phyloP scores from a whole-genome alignment of 2,329 filamentous ascomycete species.

The Calycina herbarum region DNA sequence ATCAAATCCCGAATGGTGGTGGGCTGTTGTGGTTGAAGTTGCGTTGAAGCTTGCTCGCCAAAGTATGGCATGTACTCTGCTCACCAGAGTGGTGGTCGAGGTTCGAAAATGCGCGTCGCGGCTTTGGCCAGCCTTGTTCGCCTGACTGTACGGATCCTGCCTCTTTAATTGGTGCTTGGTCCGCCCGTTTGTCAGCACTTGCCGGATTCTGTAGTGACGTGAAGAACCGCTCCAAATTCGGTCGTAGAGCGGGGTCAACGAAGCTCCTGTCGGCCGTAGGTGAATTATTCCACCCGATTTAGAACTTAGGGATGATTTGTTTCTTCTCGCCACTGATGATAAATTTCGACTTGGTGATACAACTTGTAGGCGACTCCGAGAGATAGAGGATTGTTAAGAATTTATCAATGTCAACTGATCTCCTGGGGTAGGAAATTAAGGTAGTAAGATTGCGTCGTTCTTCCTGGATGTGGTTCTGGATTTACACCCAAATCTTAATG shows the following conservation, averaged over 20 bases:
- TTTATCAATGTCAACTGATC: neutral
- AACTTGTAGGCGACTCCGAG: slow-evolving; percentile 3
- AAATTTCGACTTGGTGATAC: neutral
- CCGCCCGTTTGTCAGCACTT: neutral
- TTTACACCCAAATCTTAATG: neutral
- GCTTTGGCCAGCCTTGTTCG: neutral
- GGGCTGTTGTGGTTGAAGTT: neutral
- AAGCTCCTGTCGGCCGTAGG: neutral
- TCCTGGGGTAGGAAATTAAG: neutral
- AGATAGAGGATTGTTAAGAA: neutral
- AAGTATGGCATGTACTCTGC: neutral
- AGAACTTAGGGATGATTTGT: neutral
- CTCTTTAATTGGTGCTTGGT: neutral
- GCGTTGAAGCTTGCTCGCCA: neutral
- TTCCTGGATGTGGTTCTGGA: neutral
- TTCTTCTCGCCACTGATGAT: neutral
- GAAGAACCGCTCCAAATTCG: neutral
- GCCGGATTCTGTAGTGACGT: neutral
- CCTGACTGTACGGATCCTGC: neutral
- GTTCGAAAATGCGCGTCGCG: neutral
- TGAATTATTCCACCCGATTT: neutral
- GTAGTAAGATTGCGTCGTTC: neutral
- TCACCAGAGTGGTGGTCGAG: neutral
- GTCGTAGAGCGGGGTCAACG: neutral
- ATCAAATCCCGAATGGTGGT: neutral